Percentiles rank a stretch among this genome's conserved stretches.
Conservation (phyloP, 2,329 filamentous ascomycete genomes). For the Alternaria hordeiaustralica region DNA sequence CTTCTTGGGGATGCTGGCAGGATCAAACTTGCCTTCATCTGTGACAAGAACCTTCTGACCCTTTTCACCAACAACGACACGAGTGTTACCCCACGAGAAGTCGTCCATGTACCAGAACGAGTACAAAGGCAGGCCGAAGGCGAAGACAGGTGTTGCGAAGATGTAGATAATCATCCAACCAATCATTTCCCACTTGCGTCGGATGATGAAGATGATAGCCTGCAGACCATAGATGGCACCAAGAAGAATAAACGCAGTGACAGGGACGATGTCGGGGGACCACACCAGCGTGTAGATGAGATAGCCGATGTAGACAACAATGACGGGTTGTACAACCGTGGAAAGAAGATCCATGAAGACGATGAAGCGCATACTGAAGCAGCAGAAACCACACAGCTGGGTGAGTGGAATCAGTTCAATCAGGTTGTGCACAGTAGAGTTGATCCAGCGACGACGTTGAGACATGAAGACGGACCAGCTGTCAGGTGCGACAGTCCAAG, state of each 20-base stretch:
- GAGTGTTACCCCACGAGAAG: slow-evolving; percentile 99
- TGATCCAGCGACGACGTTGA: slow-evolving; percentile 99
- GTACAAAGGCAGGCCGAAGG: slow-evolving; percentile 87
- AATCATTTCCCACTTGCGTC: slow-evolving; percentile 99
- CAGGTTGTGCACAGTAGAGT: slow-evolving; percentile 97
- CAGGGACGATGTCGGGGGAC: slow-evolving; percentile 71
- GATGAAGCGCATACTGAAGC: slow-evolving; percentile 98
- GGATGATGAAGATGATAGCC: slow-evolving; percentile 93
- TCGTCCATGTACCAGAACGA: slow-evolving; percentile 99
- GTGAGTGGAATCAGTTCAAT: slow-evolving; percentile 92
- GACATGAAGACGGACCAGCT: slow-evolving; percentile 94
- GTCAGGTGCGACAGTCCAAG: slow-evolving; percentile 97
- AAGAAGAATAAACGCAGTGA: slow-evolving; percentile 88
- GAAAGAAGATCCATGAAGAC: slow-evolving; percentile 93
- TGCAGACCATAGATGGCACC: slow-evolving; percentile 97
- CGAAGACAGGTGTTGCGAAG: slow-evolving; percentile 87
- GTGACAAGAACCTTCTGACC: slow-evolving; percentile 92
- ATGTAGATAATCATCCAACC: slow-evolving; percentile 99
- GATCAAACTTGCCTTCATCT: slow-evolving; percentile 98
- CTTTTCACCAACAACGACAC: slow-evolving; percentile 92
- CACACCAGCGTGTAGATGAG: slow-evolving; percentile 76
- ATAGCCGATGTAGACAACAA: slow-evolving; percentile 87
- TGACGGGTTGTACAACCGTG: slow-evolving; percentile 90
- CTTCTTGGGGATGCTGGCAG: slow-evolving; percentile 90
- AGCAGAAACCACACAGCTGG: slow-evolving; percentile 98